Evolutionary conservation across 1,284 basidiomycete genomes (phyloP).

Genomic region (Trametes hirsuta): DNA sequence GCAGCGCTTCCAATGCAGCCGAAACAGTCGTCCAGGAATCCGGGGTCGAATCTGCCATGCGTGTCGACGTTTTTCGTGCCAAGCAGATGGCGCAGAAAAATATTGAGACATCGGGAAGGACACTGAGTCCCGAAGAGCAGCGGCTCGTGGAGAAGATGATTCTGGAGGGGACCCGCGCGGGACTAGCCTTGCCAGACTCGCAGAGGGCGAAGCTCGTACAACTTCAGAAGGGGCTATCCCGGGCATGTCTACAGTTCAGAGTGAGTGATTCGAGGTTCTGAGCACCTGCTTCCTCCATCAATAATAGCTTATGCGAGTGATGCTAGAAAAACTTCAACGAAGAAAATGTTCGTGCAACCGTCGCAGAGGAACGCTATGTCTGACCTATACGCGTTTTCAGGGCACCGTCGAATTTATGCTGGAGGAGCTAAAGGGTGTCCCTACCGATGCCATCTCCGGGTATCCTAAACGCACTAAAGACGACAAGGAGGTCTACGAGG

Average conservation of each 20-base stretch:
- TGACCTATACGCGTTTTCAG: slow-evolving; percentile 38
- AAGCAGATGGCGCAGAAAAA: slow-evolving; percentile 72
- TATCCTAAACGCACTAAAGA: slow-evolving; percentile 66
- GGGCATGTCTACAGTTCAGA: slow-evolving; percentile 73
- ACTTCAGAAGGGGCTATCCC: slow-evolving; percentile 72
- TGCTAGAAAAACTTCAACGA: slow-evolving; percentile 85
- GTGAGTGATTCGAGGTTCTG: slow-evolving; percentile 43
- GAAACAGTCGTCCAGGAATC: slow-evolving; percentile 72
- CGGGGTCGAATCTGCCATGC: slow-evolving; percentile 72
- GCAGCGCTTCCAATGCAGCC: slow-evolving; percentile 74
- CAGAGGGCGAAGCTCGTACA: slow-evolving; percentile 58
- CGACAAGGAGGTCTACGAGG: slow-evolving; percentile 61
- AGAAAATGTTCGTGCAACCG: slow-evolving; percentile 58
- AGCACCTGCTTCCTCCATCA: background rate
- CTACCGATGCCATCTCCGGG: slow-evolving; percentile 75
- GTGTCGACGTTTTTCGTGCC: slow-evolving; percentile 75
- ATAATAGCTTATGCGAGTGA: background rate
- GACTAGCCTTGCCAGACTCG: slow-evolving; percentile 70
- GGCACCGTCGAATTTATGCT: slow-evolving; percentile 64
- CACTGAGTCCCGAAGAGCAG: slow-evolving; percentile 66
- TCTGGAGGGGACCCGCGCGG: slow-evolving; percentile 75
- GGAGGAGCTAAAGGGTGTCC: slow-evolving; percentile 79
- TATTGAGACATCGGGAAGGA: slow-evolving; percentile 56
- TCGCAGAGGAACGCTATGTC: background rate
- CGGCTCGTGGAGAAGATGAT: slow-evolving; percentile 79